Percentiles rank a stretch among this genome's conserved stretches.
Evolutionary conservation across 2,329 filamentous ascomycete species (phyloP).

Genomic region (Stagonosporopsis cucurbitacearum): DNA sequence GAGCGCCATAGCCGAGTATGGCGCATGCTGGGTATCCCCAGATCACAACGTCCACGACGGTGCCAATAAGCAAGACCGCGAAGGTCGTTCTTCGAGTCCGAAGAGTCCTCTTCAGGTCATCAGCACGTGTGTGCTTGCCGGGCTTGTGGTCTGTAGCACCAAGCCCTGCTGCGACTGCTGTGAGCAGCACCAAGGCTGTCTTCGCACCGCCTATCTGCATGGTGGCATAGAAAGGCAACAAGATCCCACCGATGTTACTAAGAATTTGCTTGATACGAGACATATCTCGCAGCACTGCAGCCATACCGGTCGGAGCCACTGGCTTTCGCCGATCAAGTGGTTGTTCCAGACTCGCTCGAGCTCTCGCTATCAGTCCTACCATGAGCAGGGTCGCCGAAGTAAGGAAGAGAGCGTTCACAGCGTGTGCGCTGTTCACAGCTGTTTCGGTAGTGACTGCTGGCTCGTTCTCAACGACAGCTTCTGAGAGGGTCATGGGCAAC

Average conservation of each 20-base stretch:
- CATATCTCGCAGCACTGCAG: conserved; percentile 12
- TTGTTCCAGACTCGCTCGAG: conserved; percentile 36
- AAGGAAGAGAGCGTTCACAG: conserved; percentile 55
- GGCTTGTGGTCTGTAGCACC: conserved; percentile 40
- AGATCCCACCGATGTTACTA: conserved; percentile 50
- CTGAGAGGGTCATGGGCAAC: conserved; percentile 31
- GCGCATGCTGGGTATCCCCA: conserved; percentile 33
- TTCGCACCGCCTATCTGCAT: conserved; percentile 62
- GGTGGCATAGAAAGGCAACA: conserved; percentile 63
- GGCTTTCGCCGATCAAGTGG: conserved; percentile 47
- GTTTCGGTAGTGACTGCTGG: conserved; percentile 17
- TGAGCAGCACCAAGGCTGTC: conserved; percentile 59
- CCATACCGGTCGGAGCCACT: conserved; percentile 21
- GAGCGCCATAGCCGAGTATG: conserved; percentile 55
- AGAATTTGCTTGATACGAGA: conserved; percentile 32
- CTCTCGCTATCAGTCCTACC: conserved; percentile 51
- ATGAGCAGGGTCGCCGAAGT: conserved; percentile 56
- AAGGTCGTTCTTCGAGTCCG: conserved; percentile 48
- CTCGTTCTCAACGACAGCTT: conserved; percentile 29
- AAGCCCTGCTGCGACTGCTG: conserved; percentile 56
- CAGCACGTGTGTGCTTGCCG: conserved; percentile 42
- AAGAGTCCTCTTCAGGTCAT: conserved; percentile 43
- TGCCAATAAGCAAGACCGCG: conserved; percentile 42
- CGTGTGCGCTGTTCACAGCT: conserved; percentile 29
- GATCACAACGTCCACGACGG: conserved; percentile 44